A percentile compares a stretch with the other conserved stretches of the same genome.
Conservation (phyloP, 345 rosid species). For the Sisymbrium irio region DNA sequence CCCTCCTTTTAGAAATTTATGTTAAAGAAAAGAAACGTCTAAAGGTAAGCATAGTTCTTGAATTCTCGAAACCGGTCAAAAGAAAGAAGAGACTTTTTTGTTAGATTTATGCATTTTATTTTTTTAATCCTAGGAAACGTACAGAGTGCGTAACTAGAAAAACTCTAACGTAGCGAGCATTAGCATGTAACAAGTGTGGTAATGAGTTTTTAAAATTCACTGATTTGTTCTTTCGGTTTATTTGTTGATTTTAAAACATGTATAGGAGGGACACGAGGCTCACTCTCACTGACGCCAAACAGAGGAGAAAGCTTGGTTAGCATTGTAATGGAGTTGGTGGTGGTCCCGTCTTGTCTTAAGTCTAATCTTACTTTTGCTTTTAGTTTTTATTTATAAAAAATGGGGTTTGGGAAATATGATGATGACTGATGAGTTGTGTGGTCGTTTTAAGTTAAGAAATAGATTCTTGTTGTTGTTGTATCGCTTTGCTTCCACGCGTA, state of each 20-base stretch:
- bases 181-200: too few relatives aligned
- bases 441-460: background rate
- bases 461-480: background rate
- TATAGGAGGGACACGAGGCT: slow-evolving; percentile 28
- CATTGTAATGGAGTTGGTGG: slow-evolving; percentile 9
- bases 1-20: background rate
- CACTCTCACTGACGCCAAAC: slow-evolving; percentile 4
- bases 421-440: slow-evolving; percentile 12
- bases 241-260: background rate
- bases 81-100: background rate
- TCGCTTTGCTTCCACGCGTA: background rate
- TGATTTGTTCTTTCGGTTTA: too few relatives aligned
- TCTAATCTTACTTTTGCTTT: slow-evolving; percentile 19
- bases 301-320: background rate
- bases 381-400: background rate
- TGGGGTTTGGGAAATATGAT: background rate
- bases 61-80: background rate
- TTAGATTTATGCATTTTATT: too few relatives aligned
- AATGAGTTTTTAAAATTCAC: too few relatives aligned
- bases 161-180: background rate
- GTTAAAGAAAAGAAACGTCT: background rate
- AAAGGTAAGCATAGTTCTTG: background rate
- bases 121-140: background rate
- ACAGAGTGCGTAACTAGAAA: background rate
- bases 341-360: slow-evolving; percentile 16